Evolutionary conservation across 208 protist genomes (phyloP).

Genomic region (Tritrichomonas foetus): DNA sequence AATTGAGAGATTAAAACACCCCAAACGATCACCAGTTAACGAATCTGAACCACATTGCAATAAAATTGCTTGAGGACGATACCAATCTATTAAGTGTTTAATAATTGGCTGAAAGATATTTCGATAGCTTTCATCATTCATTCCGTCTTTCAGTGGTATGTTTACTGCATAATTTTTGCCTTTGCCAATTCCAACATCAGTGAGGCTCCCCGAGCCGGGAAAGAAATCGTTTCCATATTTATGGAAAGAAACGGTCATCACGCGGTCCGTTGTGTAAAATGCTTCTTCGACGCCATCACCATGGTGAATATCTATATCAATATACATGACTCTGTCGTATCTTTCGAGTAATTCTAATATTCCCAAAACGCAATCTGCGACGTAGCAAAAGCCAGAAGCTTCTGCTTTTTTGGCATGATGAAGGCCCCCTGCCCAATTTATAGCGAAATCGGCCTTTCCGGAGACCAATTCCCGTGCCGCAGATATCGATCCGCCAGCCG

Average conservation of each 20-base stretch:
- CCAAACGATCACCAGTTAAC: constrained; percentile 70
- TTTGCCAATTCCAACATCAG: constrained; percentile 65
- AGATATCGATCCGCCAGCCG: constrained; percentile 52
- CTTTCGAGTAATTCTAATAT: constrained; percentile 77
- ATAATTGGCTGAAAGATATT: constrained; percentile 84
- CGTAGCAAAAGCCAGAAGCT: constrained; percentile 82
- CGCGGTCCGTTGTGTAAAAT: constrained; percentile 93
- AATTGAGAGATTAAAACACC: constrained; percentile 73
- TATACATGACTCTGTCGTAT: constrained; percentile 83
- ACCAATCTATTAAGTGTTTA: constrained; percentile 62
- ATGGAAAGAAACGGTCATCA: constrained; percentile 84
- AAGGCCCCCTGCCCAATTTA: constrained; percentile 77
- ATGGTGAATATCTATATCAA: constrained; percentile 99
- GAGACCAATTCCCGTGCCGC: constrained; percentile 55
- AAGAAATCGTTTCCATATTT: constrained; percentile 79
- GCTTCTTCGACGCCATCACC: constrained; percentile 92
- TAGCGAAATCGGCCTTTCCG: constrained; percentile 66
- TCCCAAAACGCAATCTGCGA: constrained; percentile 82
- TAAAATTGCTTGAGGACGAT: constrained; percentile 83
- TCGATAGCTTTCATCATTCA: constrained; percentile 71
- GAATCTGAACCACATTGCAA: constrained; percentile 93
- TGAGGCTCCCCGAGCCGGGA: constrained; percentile 66
- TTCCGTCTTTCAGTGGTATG: constrained; percentile 67
- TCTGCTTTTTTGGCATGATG: constrained; percentile 80
- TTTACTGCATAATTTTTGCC: constrained; percentile 77